Evolutionary conservation across 2,329 filamentous ascomycete species (phyloP).

Genomic region (Trichocomaceae sp.): DNA sequence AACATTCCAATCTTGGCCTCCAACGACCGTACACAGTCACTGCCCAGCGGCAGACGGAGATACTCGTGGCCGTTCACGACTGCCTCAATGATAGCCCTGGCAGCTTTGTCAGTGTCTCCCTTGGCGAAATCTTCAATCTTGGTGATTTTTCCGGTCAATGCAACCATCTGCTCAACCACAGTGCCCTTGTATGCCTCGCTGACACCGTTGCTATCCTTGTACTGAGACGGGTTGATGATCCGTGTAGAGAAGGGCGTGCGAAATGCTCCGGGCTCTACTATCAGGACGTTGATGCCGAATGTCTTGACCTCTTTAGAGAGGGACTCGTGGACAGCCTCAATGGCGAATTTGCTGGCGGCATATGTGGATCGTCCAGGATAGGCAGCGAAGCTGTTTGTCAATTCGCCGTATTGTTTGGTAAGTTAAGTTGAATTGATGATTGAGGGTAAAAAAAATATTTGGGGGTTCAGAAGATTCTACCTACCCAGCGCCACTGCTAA

Average conservation of each 20-base stretch:
- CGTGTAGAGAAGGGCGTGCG: neutral
- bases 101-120: neutral
- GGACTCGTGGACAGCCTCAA: neutral
- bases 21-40: neutral
- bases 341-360: neutral
- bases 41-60: neutral
- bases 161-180: neutral
- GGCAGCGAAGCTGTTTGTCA: neutral
- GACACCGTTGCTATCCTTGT: neutral
- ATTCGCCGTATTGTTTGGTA: neutral
- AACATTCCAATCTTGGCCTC: neutral
- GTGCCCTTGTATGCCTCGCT: neutral
- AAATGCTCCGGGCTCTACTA: neutral
- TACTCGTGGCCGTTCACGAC: neutral
- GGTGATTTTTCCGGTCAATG: neutral
- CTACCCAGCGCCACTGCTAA: neutral
- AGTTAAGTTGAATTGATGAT: neutral
- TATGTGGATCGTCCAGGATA: neutral
- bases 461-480: neutral
- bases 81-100: neutral
- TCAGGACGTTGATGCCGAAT: neutral
- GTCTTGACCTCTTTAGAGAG: neutral
- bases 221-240: neutral
- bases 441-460: too few relatives aligned
- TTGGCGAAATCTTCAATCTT: neutral